Evolutionary conservation across 2,329 filamentous ascomycete species (phyloP).

Genomic region (Calonectria naviculata): DNA sequence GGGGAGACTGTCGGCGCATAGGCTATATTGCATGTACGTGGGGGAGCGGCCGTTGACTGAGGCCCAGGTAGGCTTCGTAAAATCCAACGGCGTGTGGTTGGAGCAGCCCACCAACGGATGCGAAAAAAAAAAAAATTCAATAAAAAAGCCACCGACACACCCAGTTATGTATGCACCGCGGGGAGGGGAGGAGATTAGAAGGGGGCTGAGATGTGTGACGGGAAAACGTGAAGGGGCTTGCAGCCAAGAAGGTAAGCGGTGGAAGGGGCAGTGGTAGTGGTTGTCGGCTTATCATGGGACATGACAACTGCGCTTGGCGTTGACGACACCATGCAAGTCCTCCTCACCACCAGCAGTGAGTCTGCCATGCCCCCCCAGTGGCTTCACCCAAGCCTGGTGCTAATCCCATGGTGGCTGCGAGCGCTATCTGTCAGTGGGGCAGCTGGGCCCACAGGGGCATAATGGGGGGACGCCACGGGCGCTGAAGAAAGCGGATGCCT

Average conservation of each 20-base stretch:
- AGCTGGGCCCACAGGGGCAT: not conserved
- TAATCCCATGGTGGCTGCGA: slow-evolving; percentile 2
- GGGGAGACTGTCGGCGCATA: not conserved
- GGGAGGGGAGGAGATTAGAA: not conserved
- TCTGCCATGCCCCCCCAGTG: not conserved
- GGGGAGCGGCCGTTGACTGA: not conserved
- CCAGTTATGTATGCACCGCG: not conserved
- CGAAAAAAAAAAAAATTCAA: not conserved
- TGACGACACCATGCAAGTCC: slow-evolving; percentile 10
- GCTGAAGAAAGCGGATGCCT: not conserved
- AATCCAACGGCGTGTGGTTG: not conserved
- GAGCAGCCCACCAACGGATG: not conserved
- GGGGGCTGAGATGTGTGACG: not conserved
- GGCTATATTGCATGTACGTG: not conserved
- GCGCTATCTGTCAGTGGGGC: slow-evolving; percentile 21
- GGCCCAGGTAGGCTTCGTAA: not conserved
- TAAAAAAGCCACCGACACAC: not conserved
- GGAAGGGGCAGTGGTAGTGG: slow-evolving; percentile 20
- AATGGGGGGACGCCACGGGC: slow-evolving; percentile 4
- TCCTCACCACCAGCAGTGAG: not conserved
- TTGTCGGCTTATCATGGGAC: slow-evolving; percentile 39
- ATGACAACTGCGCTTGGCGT: slow-evolving; percentile 35
- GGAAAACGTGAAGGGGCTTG: not conserved
- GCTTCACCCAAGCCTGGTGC: not conserved
- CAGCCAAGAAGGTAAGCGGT: slow-evolving; percentile 12